Base-by-base conservation (phyloP, 1,139 yeast species). In the Taiozyma sp. region DNA sequence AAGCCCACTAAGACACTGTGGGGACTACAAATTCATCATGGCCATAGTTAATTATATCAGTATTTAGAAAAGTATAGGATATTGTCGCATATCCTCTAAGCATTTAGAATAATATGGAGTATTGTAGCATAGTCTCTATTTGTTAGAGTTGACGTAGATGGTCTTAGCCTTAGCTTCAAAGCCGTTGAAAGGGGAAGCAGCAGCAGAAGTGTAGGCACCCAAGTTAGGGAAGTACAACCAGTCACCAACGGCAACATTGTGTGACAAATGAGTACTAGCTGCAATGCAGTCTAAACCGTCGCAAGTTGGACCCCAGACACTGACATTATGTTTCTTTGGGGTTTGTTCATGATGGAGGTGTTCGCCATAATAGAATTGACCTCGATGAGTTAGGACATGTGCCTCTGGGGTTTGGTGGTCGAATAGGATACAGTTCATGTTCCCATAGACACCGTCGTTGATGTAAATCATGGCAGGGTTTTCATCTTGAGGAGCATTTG, bases 241-340 rank as follows among this genome's bases (percentile, higher is more conserved):
- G 68, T 93, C 98, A 16, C 97, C 98, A 47, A 87, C 86, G 43
- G 75, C 74, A 48, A 91, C 83, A 47, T 83, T 81, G 49, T 78
- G 76, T 19, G 83, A 75, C 65, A 92, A 74, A 47, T 62, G 61
- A 53, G 81, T 72, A 43, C 73, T 75, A 48, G 75, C 69, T 29
- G 87, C 70, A 53, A 93, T 82, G 68, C 96, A 87, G 69, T 93
- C 99, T 58, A 93, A 76, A 5, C 98, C 97, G 70, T 93, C 99
- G 71, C 99, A 93, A 24, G 98, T 93, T 47, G 98, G 99, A 9
- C 99, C 99, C 98, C 98, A 93, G 54, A 93, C 78, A 23, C 96
- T 84, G 65, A 75, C 89, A 60, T 68, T 70, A 60, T 66, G 66
- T 48, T 51, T 41, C 48, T 53, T 43, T 43, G 53, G 51, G 40